These are phyloP conservation scores for Neurospora sp. DNA, from an alignment of 495 filamentous ascomycete genomes.

Conservation along the genomic window DNA sequence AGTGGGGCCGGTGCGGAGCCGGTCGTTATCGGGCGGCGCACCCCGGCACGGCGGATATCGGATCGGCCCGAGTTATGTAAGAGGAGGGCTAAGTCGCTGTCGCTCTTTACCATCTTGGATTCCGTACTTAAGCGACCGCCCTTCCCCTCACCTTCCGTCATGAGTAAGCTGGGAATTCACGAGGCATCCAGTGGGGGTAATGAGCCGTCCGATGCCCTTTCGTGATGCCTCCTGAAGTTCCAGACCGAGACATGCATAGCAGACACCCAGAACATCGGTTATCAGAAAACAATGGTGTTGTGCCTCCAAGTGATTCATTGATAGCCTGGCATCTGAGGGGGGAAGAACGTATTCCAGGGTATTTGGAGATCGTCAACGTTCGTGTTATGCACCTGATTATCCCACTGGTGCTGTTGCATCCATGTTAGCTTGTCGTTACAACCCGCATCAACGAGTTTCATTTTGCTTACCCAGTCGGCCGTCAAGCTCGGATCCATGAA, in stretches of 20 bases:
- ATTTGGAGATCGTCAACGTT: conserved; percentile 9
- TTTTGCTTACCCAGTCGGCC: conserved; percentile 16
- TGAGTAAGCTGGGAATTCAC: background rate
- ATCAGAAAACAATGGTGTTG: background rate
- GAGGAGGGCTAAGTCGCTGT: background rate
- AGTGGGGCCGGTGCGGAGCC: background rate
- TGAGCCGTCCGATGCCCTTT: background rate
- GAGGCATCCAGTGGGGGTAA: background rate
- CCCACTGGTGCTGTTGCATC: conserved; percentile 10
- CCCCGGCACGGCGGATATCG: background rate
- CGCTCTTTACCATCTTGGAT: background rate
- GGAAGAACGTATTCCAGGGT: conserved; percentile 15
- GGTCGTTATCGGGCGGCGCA: background rate
- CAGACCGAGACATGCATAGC: background rate
- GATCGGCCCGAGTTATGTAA: background rate
- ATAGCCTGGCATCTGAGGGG: background rate
- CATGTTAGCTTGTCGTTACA: background rate
- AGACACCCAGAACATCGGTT: background rate
- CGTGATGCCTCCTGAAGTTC: background rate
- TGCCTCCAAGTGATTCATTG: background rate
- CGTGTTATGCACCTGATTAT: conserved; percentile 15
- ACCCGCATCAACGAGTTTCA: background rate
- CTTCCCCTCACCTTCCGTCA: background rate
- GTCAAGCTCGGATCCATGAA: conserved; percentile 8
- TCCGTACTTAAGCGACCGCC: background rate